Conservation (phyloP, 805 yeast genomes). For the Nakazawaea sp. region DNA sequence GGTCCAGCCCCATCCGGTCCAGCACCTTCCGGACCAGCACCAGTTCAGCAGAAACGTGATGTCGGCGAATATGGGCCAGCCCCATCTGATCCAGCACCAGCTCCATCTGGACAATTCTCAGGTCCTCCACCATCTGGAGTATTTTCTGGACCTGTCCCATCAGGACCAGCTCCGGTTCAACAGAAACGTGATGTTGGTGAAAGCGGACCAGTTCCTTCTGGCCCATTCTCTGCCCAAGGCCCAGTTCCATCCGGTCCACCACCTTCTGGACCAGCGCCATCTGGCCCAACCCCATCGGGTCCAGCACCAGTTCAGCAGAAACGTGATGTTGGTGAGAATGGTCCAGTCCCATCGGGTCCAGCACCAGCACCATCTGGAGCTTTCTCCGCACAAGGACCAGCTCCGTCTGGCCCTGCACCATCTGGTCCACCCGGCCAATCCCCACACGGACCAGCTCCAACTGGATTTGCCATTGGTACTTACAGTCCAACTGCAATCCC, state of each 20-base stretch:
- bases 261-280: neutral
- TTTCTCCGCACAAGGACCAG: neutral
- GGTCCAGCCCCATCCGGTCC: neutral
- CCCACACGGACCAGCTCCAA: neutral
- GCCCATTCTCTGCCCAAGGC: too few relatives aligned
- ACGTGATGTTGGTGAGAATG: neutral
- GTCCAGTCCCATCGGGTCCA: neutral
- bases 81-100: neutral
- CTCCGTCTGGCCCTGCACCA: neutral
- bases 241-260: neutral
- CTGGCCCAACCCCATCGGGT: constrained; percentile 1
- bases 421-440: neutral
- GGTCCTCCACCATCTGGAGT: neutral
- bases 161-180: neutral
- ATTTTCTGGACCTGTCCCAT: neutral
- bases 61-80: neutral
- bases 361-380: neutral
- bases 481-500: too few relatives aligned
- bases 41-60: neutral
- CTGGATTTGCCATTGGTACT: neutral
- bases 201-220: neutral
- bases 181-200: neutral
- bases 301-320: neutral
- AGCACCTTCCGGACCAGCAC: neutral
- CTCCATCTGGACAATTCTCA: neutral